A percentile compares a stretch with the other conserved stretches of the same genome.
Evolutionary conservation across 306 rosid genomes (phyloP).

Genomic region (Amphicarpaea edgeworthii): DNA sequence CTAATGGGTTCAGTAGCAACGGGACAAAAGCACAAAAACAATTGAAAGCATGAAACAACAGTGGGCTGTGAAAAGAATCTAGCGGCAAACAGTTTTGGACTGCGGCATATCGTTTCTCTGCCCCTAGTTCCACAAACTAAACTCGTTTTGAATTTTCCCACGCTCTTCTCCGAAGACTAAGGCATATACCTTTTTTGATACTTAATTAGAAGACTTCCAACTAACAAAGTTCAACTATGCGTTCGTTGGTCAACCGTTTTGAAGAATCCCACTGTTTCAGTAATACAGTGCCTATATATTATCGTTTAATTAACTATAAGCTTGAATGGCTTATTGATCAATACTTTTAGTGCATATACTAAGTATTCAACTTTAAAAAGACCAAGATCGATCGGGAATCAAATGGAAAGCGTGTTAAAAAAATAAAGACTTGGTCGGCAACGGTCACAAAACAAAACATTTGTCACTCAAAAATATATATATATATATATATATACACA

Average conservation of each 20-base stretch:
- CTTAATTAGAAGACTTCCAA: background rate
- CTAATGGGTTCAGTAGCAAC: background rate
- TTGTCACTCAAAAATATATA: too few relatives aligned
- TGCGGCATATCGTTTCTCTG: background rate
- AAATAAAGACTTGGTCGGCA: slow-evolving; percentile 1
- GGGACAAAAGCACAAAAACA: background rate
- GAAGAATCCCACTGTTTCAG: background rate
- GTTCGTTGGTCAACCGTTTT: slow-evolving; percentile 10
- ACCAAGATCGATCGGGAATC: background rate
- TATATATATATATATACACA: too few relatives aligned
- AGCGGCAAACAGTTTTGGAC: too few relatives aligned
- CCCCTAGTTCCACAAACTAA: background rate
- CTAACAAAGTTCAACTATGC: background rate
- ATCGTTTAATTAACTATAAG: too few relatives aligned
- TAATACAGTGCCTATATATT: too few relatives aligned
- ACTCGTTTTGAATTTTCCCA: slow-evolving; percentile 4
- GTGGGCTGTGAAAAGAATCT: too few relatives aligned
- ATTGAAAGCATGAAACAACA: background rate
- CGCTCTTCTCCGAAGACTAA: slow-evolving; percentile 1
- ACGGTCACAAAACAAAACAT: background rate
- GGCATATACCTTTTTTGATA: background rate
- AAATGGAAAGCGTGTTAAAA: background rate
- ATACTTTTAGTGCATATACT: too few relatives aligned
- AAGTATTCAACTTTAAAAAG: background rate
- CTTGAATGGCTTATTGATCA: too few relatives aligned